These are phyloP conservation scores for Cajanus cajan DNA, from an alignment of 306 rosid genomes.

Conservation along the genomic window DNA sequence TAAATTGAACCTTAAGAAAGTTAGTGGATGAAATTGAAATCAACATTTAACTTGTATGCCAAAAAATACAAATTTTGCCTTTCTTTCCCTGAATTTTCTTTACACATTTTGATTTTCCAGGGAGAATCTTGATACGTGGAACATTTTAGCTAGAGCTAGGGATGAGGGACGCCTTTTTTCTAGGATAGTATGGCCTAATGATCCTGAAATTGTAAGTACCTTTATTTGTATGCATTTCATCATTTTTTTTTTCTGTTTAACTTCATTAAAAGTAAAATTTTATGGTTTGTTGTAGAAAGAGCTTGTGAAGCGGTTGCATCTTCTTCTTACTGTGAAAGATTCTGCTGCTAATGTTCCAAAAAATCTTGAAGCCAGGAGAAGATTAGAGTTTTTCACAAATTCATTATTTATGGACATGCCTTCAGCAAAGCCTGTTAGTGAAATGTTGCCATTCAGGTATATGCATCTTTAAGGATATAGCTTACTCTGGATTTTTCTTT, in stretches of 20 bases:
- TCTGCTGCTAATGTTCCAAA: constrained; percentile 90
- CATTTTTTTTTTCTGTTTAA: neutral
- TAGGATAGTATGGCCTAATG: constrained; percentile 78
- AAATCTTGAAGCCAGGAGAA: constrained; percentile 97
- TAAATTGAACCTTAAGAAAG: neutral
- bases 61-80: neutral
- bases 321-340: constrained; percentile 93
- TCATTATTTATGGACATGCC: constrained; percentile 98
- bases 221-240: neutral
- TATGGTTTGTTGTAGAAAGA: constrained; percentile 58
- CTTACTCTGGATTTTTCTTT: constrained; percentile 14
- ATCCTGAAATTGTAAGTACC: constrained; percentile 76
- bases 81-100: neutral
- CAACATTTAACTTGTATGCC: neutral
- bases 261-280: neutral
- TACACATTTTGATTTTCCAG: constrained; percentile 41
- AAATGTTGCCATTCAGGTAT: constrained; percentile 87
- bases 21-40: neutral
- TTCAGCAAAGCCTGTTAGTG: constrained; percentile 89
- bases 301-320: constrained; percentile 88
- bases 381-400: constrained; percentile 89
- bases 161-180: constrained; percentile 80
- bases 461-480: constrained; percentile 24
- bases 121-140: constrained; percentile 94
- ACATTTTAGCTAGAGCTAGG: constrained; percentile 84